Evolutionary conservation across 768 basidiomycete species (phyloP).

Genomic region (Collybia nuda): DNA sequence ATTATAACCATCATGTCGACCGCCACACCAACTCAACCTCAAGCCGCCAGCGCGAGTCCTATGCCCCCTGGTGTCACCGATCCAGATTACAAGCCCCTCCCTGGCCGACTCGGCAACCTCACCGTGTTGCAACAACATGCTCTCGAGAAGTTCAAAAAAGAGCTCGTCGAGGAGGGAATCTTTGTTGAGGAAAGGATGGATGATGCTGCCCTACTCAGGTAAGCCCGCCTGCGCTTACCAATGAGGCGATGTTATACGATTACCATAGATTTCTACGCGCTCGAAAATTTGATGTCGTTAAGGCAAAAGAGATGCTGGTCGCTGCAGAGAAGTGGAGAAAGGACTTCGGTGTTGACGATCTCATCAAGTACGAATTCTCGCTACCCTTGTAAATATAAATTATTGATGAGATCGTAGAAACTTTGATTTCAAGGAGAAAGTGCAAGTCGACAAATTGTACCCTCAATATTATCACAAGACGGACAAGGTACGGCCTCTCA

Average conservation of each 20-base stretch:
- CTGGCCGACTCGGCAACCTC: constrained; percentile 79
- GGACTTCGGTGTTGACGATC: constrained; percentile 78
- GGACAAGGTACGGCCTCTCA: constrained; percentile 66
- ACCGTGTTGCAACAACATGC: constrained; percentile 56
- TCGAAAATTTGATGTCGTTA: constrained; percentile 83
- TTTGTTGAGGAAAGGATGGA: constrained; percentile 69
- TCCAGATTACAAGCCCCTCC: constrained; percentile 61
- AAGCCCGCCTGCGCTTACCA: not conserved
- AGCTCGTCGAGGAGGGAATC: constrained; percentile 57
- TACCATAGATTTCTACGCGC: constrained; percentile 81
- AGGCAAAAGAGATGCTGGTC: constrained; percentile 83
- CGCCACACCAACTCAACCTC: not conserved
- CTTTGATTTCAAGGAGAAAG: constrained; percentile 86
- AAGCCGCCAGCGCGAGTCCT: constrained; percentile 50
- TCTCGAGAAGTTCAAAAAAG: constrained; percentile 65
- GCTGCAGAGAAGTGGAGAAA: constrained; percentile 87
- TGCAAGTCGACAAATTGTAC: constrained; percentile 86
- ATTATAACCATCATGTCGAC: constrained; percentile 1
- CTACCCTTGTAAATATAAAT: no score
- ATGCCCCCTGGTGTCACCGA: constrained; percentile 62
- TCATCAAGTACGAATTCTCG: constrained; percentile 52
- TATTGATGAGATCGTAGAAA: constrained; percentile 42
- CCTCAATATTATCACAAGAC: constrained; percentile 96
- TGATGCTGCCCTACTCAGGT: constrained; percentile 68
- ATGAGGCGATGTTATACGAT: not conserved